Evolutionary conservation across 2,329 filamentous ascomycete species (phyloP).

Genomic region (Knufia fluminis): DNA sequence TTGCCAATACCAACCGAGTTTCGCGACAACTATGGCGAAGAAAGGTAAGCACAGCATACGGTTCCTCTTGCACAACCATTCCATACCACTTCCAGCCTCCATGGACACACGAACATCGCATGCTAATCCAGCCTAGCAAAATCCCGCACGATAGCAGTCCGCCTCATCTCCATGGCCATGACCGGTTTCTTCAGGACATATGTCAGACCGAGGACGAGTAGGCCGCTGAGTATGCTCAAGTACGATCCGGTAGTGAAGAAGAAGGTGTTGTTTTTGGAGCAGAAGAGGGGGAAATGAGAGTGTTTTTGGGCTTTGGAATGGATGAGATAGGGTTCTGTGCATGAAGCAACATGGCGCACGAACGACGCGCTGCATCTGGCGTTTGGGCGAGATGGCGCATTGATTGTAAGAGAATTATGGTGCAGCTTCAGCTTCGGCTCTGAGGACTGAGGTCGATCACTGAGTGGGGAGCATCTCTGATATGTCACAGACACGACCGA

Average conservation of each 20-base stretch:
- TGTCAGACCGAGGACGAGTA: conserved; percentile 66
- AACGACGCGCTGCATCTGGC: too few relatives aligned
- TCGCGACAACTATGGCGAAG: conserved; percentile 9
- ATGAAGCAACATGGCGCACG: too few relatives aligned
- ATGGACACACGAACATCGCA: too few relatives aligned
- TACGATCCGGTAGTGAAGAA: conserved; percentile 96
- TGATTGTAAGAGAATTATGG: too few relatives aligned
- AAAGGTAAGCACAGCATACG: conserved; percentile 10
- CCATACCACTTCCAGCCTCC: background rate
- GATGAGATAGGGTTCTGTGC: too few relatives aligned
- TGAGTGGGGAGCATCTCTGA: too few relatives aligned
- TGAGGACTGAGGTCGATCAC: too few relatives aligned
- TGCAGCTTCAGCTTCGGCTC: too few relatives aligned
- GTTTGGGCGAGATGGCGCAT: too few relatives aligned
- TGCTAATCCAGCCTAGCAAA: conserved; percentile 62
- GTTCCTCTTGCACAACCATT: background rate
- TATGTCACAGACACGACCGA: too few relatives aligned
- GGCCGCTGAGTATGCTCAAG: conserved; percentile 93
- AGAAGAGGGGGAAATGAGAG: conserved; percentile 57
- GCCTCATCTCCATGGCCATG: conserved; percentile 92
- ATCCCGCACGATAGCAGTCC: conserved; percentile 84
- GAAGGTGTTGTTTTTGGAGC: conserved; percentile 91
- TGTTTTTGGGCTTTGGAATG: too few relatives aligned
- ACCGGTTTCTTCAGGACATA: conserved; percentile 96
- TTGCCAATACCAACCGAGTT: background rate